A percentile compares a stretch with the other conserved stretches of the same genome.
Evolutionary conservation across 1,284 basidiomycete genomes (phyloP).

Genomic region (Rhodotorula sp.): DNA sequence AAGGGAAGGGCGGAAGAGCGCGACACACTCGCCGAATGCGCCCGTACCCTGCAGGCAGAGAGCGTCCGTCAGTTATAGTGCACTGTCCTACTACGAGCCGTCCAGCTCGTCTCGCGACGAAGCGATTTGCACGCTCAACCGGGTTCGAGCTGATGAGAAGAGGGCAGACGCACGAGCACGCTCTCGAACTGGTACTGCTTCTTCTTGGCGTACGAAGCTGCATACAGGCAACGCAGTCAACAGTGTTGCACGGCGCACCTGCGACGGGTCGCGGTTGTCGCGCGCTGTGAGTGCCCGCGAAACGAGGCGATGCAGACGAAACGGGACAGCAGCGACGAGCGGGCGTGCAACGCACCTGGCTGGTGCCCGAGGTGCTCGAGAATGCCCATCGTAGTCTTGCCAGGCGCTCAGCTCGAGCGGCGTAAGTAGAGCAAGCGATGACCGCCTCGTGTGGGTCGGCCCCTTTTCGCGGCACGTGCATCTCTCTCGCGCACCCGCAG

Average conservation of each 20-base stretch:
- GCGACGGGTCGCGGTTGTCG: background rate
- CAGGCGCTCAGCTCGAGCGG: too few relatives aligned
- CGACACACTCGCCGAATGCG: constrained; percentile 34
- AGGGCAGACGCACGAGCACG: constrained; percentile 25
- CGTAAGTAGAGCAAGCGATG: background rate
- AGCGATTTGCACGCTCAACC: too few relatives aligned
- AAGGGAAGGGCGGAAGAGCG: background rate
- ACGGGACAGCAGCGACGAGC: background rate
- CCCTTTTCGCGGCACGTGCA: background rate
- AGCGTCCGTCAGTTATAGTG: too few relatives aligned
- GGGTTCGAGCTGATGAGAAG: background rate
- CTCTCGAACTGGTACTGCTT: constrained; percentile 33
- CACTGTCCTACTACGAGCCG: too few relatives aligned
- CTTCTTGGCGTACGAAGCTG: constrained; percentile 36
- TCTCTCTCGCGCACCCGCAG: background rate
- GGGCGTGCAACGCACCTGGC: background rate
- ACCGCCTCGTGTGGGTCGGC: background rate
- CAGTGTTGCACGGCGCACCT: background rate
- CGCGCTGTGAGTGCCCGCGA: background rate
- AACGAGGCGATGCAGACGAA: background rate
- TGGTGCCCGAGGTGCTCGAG: constrained; percentile 8
- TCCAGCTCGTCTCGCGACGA: too few relatives aligned
- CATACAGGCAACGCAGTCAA: background rate
- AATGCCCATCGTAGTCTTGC: constrained; percentile 1
- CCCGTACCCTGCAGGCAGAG: constrained; percentile 16